Evolutionary conservation across 208 protist genomes (phyloP).

Genomic region (Trypanosoma congolense): DNA sequence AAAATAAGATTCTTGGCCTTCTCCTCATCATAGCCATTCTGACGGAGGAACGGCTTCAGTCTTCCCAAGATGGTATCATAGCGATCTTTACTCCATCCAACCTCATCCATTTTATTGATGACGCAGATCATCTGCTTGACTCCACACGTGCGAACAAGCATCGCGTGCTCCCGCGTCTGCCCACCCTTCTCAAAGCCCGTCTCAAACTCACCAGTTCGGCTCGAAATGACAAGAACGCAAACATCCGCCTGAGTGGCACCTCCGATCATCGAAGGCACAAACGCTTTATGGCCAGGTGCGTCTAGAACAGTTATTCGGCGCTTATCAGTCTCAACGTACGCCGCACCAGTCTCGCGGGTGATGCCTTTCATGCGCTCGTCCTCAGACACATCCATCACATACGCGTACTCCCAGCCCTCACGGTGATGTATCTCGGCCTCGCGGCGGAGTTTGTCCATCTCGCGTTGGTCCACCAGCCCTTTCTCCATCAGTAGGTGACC

Average conservation of each 20-base stretch:
- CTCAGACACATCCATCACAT: slow-evolving; percentile 98
- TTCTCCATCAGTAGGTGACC: slow-evolving; percentile 96
- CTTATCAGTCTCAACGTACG: slow-evolving; percentile 95
- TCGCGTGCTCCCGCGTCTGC: slow-evolving; percentile 98
- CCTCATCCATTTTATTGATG: slow-evolving; percentile 99
- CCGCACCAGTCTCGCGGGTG: slow-evolving; percentile 96
- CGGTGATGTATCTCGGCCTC: slow-evolving; percentile 96
- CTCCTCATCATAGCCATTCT: slow-evolving; percentile 90
- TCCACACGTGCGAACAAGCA: slow-evolving; percentile 98
- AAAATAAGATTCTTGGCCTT: slow-evolving; percentile 90
- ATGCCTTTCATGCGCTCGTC: slow-evolving; percentile 98
- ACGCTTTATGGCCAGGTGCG: slow-evolving; percentile 98
- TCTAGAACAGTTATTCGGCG: slow-evolving; percentile 98
- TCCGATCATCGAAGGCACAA: slow-evolving; percentile 99
- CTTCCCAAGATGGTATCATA: slow-evolving; percentile 95
- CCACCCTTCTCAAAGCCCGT: slow-evolving; percentile 98
- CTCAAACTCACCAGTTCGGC: slow-evolving; percentile 98
- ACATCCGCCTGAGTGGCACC: slow-evolving; percentile 98
- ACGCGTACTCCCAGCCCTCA: slow-evolving; percentile 97
- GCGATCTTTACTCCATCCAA: slow-evolving; percentile 92
- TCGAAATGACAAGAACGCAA: slow-evolving; percentile 98
- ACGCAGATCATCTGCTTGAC: slow-evolving; percentile 96
- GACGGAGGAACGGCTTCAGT: slow-evolving; percentile 93
- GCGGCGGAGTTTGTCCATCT: slow-evolving; percentile 97
- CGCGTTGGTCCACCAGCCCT: slow-evolving; percentile 96